phyloP scores from a whole-genome alignment of 441 rosid species.

The Iberis amara region DNA sequence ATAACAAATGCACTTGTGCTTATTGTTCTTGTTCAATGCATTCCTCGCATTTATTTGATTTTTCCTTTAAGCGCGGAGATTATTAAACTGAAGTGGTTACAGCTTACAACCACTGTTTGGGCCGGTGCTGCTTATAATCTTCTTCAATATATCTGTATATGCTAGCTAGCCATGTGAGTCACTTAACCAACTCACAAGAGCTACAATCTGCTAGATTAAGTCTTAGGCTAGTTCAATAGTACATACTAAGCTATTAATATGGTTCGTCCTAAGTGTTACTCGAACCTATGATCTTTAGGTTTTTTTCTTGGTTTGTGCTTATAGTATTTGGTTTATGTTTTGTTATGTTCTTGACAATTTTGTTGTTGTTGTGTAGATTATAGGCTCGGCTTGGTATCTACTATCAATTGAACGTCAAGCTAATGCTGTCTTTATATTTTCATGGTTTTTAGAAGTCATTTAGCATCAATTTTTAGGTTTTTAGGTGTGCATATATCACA shows the following conservation, averaged over 20 bases:
- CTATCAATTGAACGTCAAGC: conserved; percentile 70
- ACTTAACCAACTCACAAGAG: not conserved
- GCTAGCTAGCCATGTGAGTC: conserved; percentile 85
- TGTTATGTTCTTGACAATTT: too few species aligned
- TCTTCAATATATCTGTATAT: conserved; percentile 64
- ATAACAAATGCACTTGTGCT: conserved; percentile 72
- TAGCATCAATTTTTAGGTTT: too few species aligned
- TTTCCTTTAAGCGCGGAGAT: conserved; percentile 77
- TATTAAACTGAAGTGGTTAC: conserved; percentile 71
- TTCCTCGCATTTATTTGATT: conserved; percentile 71
- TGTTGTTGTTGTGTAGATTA: conserved; percentile 42
- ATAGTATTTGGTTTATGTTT: too few species aligned
- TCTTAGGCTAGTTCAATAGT: too few species aligned
- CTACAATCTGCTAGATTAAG: not conserved
- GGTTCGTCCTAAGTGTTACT: too few species aligned
- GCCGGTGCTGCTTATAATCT: conserved; percentile 96
- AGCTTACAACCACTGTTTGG: conserved; percentile 82
- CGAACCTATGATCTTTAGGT: too few species aligned
- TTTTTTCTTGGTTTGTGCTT: too few species aligned
- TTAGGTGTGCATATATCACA: too few species aligned
- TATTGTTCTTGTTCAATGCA: conserved; percentile 76
- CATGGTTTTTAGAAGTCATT: too few species aligned
- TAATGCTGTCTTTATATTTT: too few species aligned
- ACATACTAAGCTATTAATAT: too few species aligned
- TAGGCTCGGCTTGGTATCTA: conserved; percentile 81